Conservation (phyloP, 2,329 filamentous ascomycete genomes). For the Atkinsonella texensis region DNA sequence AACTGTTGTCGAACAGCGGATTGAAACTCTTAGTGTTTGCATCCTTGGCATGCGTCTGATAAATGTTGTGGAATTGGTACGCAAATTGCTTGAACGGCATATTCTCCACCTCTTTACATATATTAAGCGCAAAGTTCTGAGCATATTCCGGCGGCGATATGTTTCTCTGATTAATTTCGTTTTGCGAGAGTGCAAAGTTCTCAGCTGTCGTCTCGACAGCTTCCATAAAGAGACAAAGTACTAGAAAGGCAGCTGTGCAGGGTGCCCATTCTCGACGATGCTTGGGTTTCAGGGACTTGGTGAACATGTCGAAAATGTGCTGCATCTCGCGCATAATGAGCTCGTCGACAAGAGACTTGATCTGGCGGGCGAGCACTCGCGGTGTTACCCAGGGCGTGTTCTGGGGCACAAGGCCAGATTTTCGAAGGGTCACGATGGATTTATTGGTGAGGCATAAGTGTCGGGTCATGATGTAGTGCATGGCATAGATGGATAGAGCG, state of each 20-base stretch:
- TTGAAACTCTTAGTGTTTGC: slow-evolving; percentile 40
- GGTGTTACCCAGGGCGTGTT: slow-evolving; percentile 35
- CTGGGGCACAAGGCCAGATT: slow-evolving; percentile 31
- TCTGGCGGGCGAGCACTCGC: slow-evolving; percentile 41
- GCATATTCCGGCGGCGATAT: slow-evolving; percentile 24
- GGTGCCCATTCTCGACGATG: slow-evolving; percentile 42
- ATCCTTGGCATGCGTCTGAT: slow-evolving; percentile 43
- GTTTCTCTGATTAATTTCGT: slow-evolving; percentile 34
- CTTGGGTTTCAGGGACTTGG: slow-evolving; percentile 41
- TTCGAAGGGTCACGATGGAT: slow-evolving; percentile 28
- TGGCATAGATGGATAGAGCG: slow-evolving; percentile 41
- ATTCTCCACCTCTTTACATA: slow-evolving; percentile 41
- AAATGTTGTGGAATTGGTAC: slow-evolving; percentile 48
- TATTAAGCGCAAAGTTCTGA: slow-evolving; percentile 31
- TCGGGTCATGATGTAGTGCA: slow-evolving; percentile 44
- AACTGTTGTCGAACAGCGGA: slow-evolving; percentile 35
- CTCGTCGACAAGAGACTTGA: slow-evolving; percentile 46
- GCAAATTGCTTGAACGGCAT: slow-evolving; percentile 49
- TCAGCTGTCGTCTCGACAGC: slow-evolving; percentile 41
- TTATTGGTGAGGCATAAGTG: slow-evolving; percentile 39
- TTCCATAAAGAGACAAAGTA: slow-evolving; percentile 48
- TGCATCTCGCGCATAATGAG: slow-evolving; percentile 39
- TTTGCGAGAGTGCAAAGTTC: slow-evolving; percentile 37
- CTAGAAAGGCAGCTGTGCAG: slow-evolving; percentile 43
- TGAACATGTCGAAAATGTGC: slow-evolving; percentile 39